Base-by-base conservation (phyloP, 139 green algal genomes). In the Tetraselmis striata region DNA sequence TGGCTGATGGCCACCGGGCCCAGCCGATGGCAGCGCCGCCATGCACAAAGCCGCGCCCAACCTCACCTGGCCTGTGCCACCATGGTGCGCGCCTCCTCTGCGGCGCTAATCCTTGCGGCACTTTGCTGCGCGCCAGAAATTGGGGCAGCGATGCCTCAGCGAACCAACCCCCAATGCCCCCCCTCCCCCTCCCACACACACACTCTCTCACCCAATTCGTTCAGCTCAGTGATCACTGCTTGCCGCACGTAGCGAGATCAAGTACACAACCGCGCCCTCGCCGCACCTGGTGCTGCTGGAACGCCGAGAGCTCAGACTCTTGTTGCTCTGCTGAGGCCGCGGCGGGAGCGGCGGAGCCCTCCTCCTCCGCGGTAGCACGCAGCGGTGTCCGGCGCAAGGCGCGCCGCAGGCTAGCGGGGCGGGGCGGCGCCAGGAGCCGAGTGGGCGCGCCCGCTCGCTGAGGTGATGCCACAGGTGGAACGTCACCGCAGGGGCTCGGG, bases 61-160 rank as follows among this genome's bases (percentile, higher is more conserved):
- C n/a, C 87, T 89, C 59, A 94, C 91, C 80, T 90, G 74, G 80
- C 88, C 23, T 88, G 32, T 0, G 84, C 81, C 76, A 95, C 82
- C 2, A 97, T 86, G 28, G 90, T 95, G 23, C 92, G 85, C 24
- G 90, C 91, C 79, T 95, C 86, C 76, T 95, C 89, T 24, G 93
- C 88, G 27, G 88, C 25, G 25, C 81, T 82, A 11, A 91, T 86
- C 0, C 86, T 86, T 0, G 88, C 82, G 0, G 85, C 91, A 22
- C 31, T 88, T 27, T 84, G 45, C 45, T 67, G 45, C 18, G 45
- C 11, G 45, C n/a, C n/a, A n/a, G n/a, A n/a, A n/a, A n/a, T n/a
- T n/a, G n/a, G n/a, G n/a, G n/a, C n/a, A n/a, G n/a, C n/a, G n/a
- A n/a, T n/a, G 45, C 11, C 18, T 67, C 18, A 67, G 45, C 18